Base-by-base conservation (phyloP, 176 grass and related monocot genomes). In the Oryza meyeriana region DNA sequence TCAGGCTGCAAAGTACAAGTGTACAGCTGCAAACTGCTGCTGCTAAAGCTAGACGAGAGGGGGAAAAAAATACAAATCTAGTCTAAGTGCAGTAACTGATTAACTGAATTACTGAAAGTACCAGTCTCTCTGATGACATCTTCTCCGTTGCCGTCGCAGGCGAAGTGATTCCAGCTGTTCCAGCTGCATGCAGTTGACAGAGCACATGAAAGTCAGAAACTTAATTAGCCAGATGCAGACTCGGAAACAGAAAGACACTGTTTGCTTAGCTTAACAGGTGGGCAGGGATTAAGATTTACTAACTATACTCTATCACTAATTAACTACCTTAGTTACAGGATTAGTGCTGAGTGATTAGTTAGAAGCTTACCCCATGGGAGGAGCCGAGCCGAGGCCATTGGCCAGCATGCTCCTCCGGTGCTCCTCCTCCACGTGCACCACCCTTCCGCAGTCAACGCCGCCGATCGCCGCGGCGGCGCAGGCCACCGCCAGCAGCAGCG, bases 131-230 rank as follows among this genome's bases (percentile, higher is more conserved):
- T 88, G 82, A 95, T 91, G 45, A 93, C 80, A 1, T 12, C 79
- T 79, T 99, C 96, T 62, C 90, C 86, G 78, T 93, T 90, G 47
- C 88, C 68, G 48, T 78, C 57, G 59, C 90, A 95, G 44, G 14
- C 64, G 80, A 99, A 99, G 66, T 93, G 93, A 58, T 95, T 99
- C 96, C 96, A 99, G 77, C 93, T 95, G 79, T 93, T 99, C 93
- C 93, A 99, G 45, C 93, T 95, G 88, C 75, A 71, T 0, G 0
- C 33, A 9, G 30, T 6, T 6, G 3, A 34, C 26, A 31, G 40
- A 2, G 32, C 2, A 5, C 22, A 26, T 1, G 12, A 40, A 2
- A 2, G 62, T 59, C 63, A 50, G 50, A 44, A 6, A 14, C 22
- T 22, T 58, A 24, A 58, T 58, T 58, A 58, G 22, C 0, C 22